Base-by-base conservation (phyloP, 192 early-diverging fungal genomes). In the Diversispora eburnea region DNA sequence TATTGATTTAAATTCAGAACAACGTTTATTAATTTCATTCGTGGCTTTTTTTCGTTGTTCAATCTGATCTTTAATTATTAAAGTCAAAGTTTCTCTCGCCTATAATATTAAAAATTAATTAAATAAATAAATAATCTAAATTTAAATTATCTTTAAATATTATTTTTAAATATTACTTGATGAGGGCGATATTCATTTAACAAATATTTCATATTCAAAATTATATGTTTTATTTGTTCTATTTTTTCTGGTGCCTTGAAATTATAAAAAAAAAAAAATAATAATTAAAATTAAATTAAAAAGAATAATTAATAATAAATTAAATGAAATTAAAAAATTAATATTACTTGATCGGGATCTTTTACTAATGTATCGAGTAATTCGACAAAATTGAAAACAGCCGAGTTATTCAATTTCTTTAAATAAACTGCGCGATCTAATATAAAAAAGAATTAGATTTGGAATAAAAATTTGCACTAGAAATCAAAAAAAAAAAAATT, bases 181-280 rank as follows among this genome's bases (percentile, higher is more conserved):
- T 92, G 91, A 62, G 87, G 85, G 25, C 93, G 85, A 67, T 91
- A 92, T 72, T 91, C 90, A 79, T 94, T 92, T n/a, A 94, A 79
- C 45, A 94, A 82, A 75, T 92, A 91, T 79, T 94, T 91, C 79
- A 90, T 89, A 70, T 94, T 92, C 70, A 91, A 84, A 43, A 94
- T 83, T 25, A 92, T 86, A 12, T 84, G 80, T 67, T 89, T 84
- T 62, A 94, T 83, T 54, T 89, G 84, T 46, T 91, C 87, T 3
- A 87, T 84, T n/a, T 85, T 84, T 3, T 77, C 74, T n/a, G 76
- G 77, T 73, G 80, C 88, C 85, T 87, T 83, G 17, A 74, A 79
- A 3, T 19, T 5, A 33, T n/a, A 58, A 69, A 45, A 12, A 19
- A 4, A 61, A 58, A 51, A 61, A 19, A 61, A 49, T 13, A 39